A percentile compares a stretch with the other conserved stretches of the same genome.
Evolutionary conservation across 371 early-diverging fungal species (phyloP).

Genomic region (Nematocida parisii): DNA sequence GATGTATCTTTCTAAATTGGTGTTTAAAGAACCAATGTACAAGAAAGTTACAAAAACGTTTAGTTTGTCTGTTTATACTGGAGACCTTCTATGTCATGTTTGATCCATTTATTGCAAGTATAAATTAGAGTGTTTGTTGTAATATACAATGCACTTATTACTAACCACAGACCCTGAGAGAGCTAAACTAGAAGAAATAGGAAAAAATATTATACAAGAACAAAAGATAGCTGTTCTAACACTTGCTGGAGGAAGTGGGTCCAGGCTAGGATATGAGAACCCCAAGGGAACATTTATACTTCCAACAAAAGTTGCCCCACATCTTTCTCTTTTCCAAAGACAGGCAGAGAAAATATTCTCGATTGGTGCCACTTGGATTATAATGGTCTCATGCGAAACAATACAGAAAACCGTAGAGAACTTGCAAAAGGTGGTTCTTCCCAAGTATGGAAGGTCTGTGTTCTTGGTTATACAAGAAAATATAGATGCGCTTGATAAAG

Average conservation of each 20-base stretch:
- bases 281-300: slow-evolving; percentile 69
- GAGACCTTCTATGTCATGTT: not conserved
- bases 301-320: slow-evolving; percentile 28
- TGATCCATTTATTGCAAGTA: not conserved
- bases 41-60: too few relatives aligned
- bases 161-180: not conserved
- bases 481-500: slow-evolving; percentile 48
- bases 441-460: slow-evolving; percentile 44
- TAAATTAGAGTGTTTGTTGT: not conserved
- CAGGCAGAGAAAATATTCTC: slow-evolving; percentile 40
- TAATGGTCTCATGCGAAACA: slow-evolving; percentile 67
- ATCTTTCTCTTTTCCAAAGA: slow-evolving; percentile 61
- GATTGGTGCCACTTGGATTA: slow-evolving; percentile 52
- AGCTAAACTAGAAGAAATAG: slow-evolving; percentile 6
- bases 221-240: slow-evolving; percentile 41
- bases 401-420: slow-evolving; percentile 60
- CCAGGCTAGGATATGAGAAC: slow-evolving; percentile 61
- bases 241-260: slow-evolving; percentile 69
- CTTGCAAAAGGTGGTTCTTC: slow-evolving; percentile 44
- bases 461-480: slow-evolving; percentile 65
- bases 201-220: slow-evolving; percentile 5
- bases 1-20: too few relatives aligned
- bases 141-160: not conserved
- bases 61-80: too few relatives aligned
- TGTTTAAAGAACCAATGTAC: too few relatives aligned